Conservation (phyloP, 1,284 basidiomycete genomes). For the Cutaneotrichosporon sp. region DNA sequence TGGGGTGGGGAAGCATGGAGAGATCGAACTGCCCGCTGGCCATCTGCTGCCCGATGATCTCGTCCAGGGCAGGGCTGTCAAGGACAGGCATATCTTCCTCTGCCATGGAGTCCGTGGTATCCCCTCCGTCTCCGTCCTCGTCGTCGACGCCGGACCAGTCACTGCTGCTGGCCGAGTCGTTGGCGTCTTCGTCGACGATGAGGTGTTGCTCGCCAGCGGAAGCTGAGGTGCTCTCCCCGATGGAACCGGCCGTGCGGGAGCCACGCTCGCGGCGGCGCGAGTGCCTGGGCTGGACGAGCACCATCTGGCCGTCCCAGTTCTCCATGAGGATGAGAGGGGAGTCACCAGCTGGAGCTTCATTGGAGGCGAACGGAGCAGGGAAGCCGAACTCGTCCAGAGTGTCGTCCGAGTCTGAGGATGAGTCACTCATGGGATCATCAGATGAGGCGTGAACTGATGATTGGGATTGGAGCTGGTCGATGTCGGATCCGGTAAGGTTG, state of each 20-base stretch:
- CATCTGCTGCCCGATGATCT: conserved; percentile 34
- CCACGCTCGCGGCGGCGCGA: conserved; percentile 25
- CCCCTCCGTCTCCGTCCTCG: conserved; percentile 35
- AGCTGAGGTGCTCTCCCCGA: conserved; percentile 32
- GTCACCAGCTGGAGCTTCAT: conserved; percentile 9
- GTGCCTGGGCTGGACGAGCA: conserved; percentile 39
- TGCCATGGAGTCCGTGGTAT: conserved; percentile 47
- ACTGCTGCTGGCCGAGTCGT: conserved; percentile 20
- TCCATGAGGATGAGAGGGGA: conserved; percentile 44
- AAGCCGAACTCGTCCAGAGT: conserved; percentile 46
- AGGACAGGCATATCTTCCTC: conserved; percentile 48
- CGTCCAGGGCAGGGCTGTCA: conserved; percentile 40
- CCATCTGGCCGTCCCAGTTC: conserved; percentile 46
- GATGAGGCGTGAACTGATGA: conserved; percentile 36
- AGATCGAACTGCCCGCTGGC: conserved; percentile 2
- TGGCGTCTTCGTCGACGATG: conserved; percentile 41
- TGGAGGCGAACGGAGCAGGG: conserved; percentile 24
- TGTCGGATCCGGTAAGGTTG: conserved; percentile 41
- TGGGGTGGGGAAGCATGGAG: conserved; percentile 1
- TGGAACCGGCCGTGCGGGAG: conserved; percentile 26
- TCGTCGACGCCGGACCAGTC: conserved; percentile 38
- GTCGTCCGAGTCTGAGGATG: conserved; percentile 29
- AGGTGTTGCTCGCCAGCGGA: conserved; percentile 36
- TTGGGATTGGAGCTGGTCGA: conserved; percentile 36
- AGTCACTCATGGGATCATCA: conserved; percentile 30